phyloP scores from a whole-genome alignment of 2,329 filamentous ascomycete species.

The Microsporum canis region DNA sequence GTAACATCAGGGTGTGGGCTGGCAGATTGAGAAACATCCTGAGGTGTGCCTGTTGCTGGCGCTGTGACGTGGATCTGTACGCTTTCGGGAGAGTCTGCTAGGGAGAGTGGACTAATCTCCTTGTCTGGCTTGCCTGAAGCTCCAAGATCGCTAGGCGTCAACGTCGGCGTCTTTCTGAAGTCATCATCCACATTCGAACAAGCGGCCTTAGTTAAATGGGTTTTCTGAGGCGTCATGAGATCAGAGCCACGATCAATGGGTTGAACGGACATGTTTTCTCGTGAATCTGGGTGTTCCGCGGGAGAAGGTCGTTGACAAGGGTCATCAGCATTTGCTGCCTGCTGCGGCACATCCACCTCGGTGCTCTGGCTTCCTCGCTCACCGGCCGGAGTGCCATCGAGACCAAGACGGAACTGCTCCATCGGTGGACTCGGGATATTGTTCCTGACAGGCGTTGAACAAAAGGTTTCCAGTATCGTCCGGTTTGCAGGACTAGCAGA shows the following conservation, averaged over 20 bases:
- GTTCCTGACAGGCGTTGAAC: neutral
- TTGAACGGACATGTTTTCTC: too few species aligned
- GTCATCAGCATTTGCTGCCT: neutral
- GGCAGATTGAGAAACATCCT: neutral
- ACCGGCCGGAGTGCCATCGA: neutral
- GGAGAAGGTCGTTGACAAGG: neutral
- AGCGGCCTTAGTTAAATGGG: neutral
- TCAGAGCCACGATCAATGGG: neutral
- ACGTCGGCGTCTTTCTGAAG: neutral
- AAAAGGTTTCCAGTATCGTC: neutral
- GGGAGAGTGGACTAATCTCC: neutral
- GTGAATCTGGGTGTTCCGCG: neutral
- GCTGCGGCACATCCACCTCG: neutral
- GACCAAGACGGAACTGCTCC: neutral
- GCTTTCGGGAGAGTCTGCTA: neutral
- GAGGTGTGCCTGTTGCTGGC: neutral
- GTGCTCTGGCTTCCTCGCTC: neutral
- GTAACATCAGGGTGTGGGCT: neutral
- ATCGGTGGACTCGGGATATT: neutral
- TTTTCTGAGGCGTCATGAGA: neutral
- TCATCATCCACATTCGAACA: neutral
- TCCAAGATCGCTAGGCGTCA: neutral
- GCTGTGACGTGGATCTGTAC: neutral
- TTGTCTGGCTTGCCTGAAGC: neutral
- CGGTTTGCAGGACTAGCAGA: conserved; percentile 5